A percentile compares a stretch with the other conserved stretches of the same genome.
These are phyloP conservation scores for Kuraishia piskuri DNA, from an alignment of 805 yeast species.

Conservation along the genomic window DNA sequence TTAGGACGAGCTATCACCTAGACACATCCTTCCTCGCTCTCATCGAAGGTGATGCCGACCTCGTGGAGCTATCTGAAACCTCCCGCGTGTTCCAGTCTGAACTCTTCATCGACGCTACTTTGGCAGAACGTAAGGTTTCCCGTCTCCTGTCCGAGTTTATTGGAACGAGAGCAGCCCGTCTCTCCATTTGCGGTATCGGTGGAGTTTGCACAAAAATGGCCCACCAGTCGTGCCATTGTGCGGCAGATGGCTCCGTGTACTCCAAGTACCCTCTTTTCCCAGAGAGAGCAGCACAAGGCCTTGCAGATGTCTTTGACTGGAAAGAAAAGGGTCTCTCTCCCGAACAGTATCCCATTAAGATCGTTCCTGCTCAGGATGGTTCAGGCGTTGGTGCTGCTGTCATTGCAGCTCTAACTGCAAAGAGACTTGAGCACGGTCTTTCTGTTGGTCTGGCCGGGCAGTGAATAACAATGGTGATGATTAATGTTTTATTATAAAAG, in stretches of 20 bases:
- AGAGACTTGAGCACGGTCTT: slow-evolving; percentile 62
- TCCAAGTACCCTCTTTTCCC: slow-evolving; percentile 92
- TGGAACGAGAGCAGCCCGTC: slow-evolving; percentile 91
- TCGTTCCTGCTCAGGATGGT: slow-evolving; percentile 95
- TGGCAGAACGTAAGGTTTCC: slow-evolving; percentile 75
- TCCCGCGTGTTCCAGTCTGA: slow-evolving; percentile 53
- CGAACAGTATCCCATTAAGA: slow-evolving; percentile 68
- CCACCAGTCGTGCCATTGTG: slow-evolving; percentile 73
- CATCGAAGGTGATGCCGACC: slow-evolving; percentile 90
- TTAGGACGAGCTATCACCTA: slow-evolving; percentile 61
- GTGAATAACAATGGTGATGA: not conserved
- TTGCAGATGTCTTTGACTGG: slow-evolving; percentile 92
- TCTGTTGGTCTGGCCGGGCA: slow-evolving; percentile 42
- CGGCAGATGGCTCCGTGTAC: slow-evolving; percentile 96
- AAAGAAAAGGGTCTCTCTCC: slow-evolving; percentile 22
- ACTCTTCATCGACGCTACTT: slow-evolving; percentile 60
- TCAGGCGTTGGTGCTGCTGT: slow-evolving; percentile 98
- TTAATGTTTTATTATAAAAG: not conserved
- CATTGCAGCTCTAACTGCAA: slow-evolving; percentile 89
- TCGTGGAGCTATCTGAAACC: slow-evolving; percentile 74
- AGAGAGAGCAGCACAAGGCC: slow-evolving; percentile 86
- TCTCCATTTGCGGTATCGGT: slow-evolving; percentile 93
- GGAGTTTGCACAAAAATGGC: slow-evolving; percentile 90
- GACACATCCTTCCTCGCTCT: slow-evolving; percentile 86
- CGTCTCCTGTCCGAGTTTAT: slow-evolving; percentile 79